Base-by-base conservation (phyloP, 2,329 filamentous ascomycete species). In the Hypomyces rosellus region DNA sequence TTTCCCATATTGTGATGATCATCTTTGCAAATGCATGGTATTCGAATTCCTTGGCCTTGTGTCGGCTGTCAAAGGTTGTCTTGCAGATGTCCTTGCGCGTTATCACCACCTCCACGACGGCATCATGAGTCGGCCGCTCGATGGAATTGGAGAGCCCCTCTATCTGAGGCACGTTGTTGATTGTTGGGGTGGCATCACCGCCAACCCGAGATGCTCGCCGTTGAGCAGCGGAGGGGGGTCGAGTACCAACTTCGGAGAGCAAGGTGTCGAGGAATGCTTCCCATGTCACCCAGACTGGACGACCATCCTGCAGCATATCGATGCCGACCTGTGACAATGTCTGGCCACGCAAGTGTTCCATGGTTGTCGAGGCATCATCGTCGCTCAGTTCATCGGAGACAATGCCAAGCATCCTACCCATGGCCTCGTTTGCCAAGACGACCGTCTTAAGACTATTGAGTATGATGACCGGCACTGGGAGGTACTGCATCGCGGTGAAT, bases 1-100 rank as follows among this genome's bases (percentile, higher is more conserved):
- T 73, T 53, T 81, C 76, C 84, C 86, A 91, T 6, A 88, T 78
- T 1, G 83, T 86, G 18, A 90, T 80, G 43, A 89, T 88, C 84
- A 90, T 88, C 56, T 84, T 85, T 18, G 86, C 84, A 55, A 80
- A 80, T 0, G 81, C 66, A 58, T 72, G 73, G 45, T 64, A 66
- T 18, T 69, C 65, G 6, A 63, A 65, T 15, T 65, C 64, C 53
- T 68, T 69, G 9, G 64, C 61, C 50, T 66, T 67, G 36, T 62
- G 60, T 22, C 60, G 63, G 18, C 60, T 58, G 16, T 69, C 65
- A 20, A 69, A 63, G 1, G 57, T 67, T 6, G 74, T 63, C 48
- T 71, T 71, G 46, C 69, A 65, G 15, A 73, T 61, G 34, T 68
- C 65, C 45, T 74, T 71, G 11, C 76, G 74, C 13, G 80, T 76